Base-by-base conservation (phyloP, 2,329 filamentous ascomycete species). In the Fusarium penzigii region DNA sequence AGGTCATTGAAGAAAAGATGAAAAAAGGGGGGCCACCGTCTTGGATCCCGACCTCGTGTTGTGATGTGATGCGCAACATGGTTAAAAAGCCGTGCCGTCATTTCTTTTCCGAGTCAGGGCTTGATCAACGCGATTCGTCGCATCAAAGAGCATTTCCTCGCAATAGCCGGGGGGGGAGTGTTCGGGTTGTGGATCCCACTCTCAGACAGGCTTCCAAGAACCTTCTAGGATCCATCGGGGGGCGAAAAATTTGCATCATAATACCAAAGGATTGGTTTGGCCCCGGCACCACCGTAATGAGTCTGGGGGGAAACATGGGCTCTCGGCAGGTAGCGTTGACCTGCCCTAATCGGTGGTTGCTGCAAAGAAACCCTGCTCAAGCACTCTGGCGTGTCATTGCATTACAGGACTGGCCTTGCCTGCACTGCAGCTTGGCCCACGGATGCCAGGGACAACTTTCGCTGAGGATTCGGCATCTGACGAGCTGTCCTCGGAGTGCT, bases 231-330 rank as follows among this genome's bases (percentile, higher is more conserved):
- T 49, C 47, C 39, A 53, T 52, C 51, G 54, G 56, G 55, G 57
- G 57, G 42, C 45, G 49, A 58, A 65, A 65, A 64, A 50, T 65
- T 65, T 65, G 59, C 61, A 61, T 58, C 61, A 58, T 59, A 46
- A 55, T 57, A 64, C 59, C 63, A 64, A 57, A 57, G 52, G 55
- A 55, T 56, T 59, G 62, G 57, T 25, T 55, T 49, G 46, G 51
- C 39, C 43, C 51, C 53, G 49, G 46, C 47, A 39, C 42, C 56
- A 54, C 56, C 56, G 49, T 52, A 59, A 52, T 49, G 49, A 40
- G 43, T 45, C 38, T 53, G 51, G 20, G 32, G 52, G 25, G 52
- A 51, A 51, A 58, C 52, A 43, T 39, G 50, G 38, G 47, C 32
- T 20, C 29, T 53, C 51, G 51, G 51, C 52, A 54, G 56, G 46